Base-by-base conservation (phyloP, 1,139 yeast genomes). In the Yamadazyma diddensiae region DNA sequence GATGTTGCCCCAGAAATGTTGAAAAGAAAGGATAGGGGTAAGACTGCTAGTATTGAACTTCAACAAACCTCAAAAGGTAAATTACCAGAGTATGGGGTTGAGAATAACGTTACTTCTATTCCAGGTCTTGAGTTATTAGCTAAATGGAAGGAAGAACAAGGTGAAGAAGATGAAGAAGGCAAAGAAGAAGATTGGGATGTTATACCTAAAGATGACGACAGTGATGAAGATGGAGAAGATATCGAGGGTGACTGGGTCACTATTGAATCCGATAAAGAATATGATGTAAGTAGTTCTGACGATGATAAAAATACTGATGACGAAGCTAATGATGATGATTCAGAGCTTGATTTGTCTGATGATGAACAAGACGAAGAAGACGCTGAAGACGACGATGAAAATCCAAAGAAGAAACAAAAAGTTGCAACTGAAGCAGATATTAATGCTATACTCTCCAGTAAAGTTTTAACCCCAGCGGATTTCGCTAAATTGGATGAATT, bases 1-100 rank as follows among this genome's bases (percentile, higher is more conserved):
- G 97, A 88, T 44, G 81, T 88, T 33, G 97, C 97, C 2, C 99
- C 99, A 5, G 95, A 92, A 46, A 86, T 92, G 97, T 74, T 92
- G 52, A 71, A 74, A 37, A 74, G 79, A 50, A 88, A 86, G 53
- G 97, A 94, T 55, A 76, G 98, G 55, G 98, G 98, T 53, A 92
- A 92, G 64, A 63, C 70, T 22, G 97, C 96, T 10, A 70, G 94
- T 16, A 82, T 90, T 74, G 94, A 77, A 39, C 81, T 80, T 46
- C 72, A 73, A 34, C 79, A 81, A 21, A 65, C 57, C 24, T 58
- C 59, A 21, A 29, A 40, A n/a, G 45, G 73, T 54, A 39, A 34
- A 21, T 52, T 72, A 42, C 82, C 81, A 24, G 75, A 74, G 55
- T 92, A 73, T 46, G 98, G 98, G 65, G 77, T 77, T 35, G 87